Evolutionary conservation across 768 basidiomycete genomes (phyloP).

Genomic region (Suillus subaureus): DNA sequence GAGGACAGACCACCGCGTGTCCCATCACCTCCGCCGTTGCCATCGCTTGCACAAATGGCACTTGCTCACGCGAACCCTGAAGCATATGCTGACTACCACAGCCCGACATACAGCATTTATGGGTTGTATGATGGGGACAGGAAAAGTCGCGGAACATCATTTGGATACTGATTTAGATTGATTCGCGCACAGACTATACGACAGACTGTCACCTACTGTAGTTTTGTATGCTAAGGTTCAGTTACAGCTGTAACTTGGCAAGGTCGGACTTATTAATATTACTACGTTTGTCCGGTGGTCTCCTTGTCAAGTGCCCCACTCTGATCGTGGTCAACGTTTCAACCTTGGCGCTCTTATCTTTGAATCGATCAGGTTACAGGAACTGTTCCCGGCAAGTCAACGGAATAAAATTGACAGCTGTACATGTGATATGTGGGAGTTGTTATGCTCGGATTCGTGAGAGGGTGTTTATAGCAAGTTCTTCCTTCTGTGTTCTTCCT

Average conservation of each 20-base stretch:
- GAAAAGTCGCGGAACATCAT: slow-evolving; percentile 45
- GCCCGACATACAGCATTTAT: slow-evolving; percentile 84
- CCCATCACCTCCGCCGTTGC: slow-evolving; percentile 76
- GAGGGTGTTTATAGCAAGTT: not conserved
- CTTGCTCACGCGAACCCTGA: slow-evolving; percentile 63
- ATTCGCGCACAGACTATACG: not conserved
- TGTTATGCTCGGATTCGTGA: slow-evolving; percentile 7
- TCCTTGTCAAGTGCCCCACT: not conserved
- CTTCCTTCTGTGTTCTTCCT: not conserved
- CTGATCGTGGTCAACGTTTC: no score
- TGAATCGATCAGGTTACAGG: not conserved
- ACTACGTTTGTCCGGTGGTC: not conserved
- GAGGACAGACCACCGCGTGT: slow-evolving; percentile 74
- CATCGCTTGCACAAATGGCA: slow-evolving; percentile 78
- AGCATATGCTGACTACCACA: slow-evolving; percentile 66
- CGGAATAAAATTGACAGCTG: not conserved
- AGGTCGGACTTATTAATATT: no score
- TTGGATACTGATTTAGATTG: slow-evolving; percentile 21
- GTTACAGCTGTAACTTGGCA: no score
- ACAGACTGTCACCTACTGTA: slow-evolving; percentile 7
- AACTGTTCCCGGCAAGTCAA: not conserved
- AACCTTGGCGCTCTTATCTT: not conserved
- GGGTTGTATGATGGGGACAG: slow-evolving; percentile 68
- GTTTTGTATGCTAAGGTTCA: slow-evolving; percentile 11
- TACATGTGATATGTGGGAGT: slow-evolving; percentile 9